Conservation (phyloP, 2,329 filamentous ascomycete species). For the Fusarium redolens region DNA sequence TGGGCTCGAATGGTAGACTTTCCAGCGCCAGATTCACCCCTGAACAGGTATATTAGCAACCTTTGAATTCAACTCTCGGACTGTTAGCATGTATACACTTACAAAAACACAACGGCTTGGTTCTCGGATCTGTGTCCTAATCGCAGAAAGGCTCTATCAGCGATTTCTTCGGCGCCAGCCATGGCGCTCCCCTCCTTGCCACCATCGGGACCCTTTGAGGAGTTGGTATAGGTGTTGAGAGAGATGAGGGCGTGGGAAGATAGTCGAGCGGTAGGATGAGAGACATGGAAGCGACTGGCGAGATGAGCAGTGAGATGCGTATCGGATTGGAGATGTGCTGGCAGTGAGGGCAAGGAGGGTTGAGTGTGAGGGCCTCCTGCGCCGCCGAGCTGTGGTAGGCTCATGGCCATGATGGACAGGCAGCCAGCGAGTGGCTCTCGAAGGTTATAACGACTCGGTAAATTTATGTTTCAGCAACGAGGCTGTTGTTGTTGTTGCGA, state of each 20-base stretch:
- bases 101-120: conserved; percentile 93
- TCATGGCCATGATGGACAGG: conserved; percentile 69
- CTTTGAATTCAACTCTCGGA: neutral
- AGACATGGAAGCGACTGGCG: conserved; percentile 91
- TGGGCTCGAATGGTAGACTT: conserved; percentile 96
- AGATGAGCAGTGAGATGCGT: conserved; percentile 85
- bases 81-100: conserved; percentile 48
- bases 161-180: conserved; percentile 92
- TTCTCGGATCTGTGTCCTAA: conserved; percentile 91
- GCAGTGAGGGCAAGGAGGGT: conserved; percentile 87
- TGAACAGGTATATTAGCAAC: conserved; percentile 53
- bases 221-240: conserved; percentile 94
- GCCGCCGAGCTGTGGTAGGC: conserved; percentile 62
- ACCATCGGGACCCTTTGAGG: conserved; percentile 88
- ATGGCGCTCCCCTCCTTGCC: conserved; percentile 91
- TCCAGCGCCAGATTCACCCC: conserved; percentile 94
- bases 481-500: neutral
- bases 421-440: conserved; percentile 46
- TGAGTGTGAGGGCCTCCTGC: conserved; percentile 77
- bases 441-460: conserved; percentile 16
- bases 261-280: conserved; percentile 85
- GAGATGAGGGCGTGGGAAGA: conserved; percentile 93
- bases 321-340: conserved; percentile 82
- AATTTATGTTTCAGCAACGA: conserved; percentile 14
- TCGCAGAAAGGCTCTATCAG: conserved; percentile 84